phyloP scores from a whole-genome alignment of 1,284 basidiomycete genomes.

The Trametes versicolor region DNA sequence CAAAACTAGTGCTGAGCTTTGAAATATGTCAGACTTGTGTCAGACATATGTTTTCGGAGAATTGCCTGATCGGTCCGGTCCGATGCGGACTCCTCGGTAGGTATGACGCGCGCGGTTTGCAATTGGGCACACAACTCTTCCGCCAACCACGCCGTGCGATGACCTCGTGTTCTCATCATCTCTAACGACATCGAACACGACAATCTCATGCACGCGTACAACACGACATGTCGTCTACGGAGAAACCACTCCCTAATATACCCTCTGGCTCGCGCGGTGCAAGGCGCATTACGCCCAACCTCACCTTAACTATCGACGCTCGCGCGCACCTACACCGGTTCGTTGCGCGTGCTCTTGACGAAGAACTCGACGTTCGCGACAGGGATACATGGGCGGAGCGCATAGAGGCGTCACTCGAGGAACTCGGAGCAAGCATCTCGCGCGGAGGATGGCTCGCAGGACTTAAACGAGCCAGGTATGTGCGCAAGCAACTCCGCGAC shows the following conservation, averaged over 20 bases:
- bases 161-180: neutral
- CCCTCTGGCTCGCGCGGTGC: constrained; percentile 29
- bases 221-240: constrained; percentile 22
- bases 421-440: constrained; percentile 39
- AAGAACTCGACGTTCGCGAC: constrained; percentile 35
- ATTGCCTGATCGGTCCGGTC: neutral
- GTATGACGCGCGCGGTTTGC: neutral
- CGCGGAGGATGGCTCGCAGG: constrained; percentile 45
- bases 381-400: constrained; percentile 40
- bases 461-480: constrained; percentile 36
- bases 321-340: constrained; percentile 42
- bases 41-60: constrained; percentile 7
- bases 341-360: constrained; percentile 37
- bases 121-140: neutral
- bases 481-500: constrained; percentile 25
- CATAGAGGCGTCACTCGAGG: constrained; percentile 37
- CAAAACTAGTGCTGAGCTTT: too few species aligned
- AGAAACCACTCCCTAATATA: constrained; percentile 45
- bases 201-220: constrained; percentile 7
- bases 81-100: neutral
- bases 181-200: neutral
- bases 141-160: constrained; percentile 18
- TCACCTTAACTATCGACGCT: constrained; percentile 37
- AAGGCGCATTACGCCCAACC: constrained; percentile 11
- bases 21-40: too few species aligned